Evolutionary conservation across 2,329 filamentous ascomycete genomes (phyloP), one percentile per base, ranked within the genome.

Genomic region (Apiospora saccharicola): DNA sequence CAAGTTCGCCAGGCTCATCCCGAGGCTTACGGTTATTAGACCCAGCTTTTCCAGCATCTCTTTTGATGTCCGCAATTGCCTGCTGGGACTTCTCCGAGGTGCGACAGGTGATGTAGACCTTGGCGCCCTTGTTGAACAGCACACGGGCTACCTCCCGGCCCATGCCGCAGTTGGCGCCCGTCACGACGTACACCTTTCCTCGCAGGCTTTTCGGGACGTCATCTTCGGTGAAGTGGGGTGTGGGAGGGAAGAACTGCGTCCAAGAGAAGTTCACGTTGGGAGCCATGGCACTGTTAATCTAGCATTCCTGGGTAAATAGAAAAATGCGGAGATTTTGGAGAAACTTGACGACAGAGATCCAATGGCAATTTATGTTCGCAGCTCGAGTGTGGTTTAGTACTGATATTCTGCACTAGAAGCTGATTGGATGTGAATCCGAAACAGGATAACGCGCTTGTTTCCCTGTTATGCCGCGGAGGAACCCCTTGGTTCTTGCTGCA

Each of bases 21-120:
- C 10, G 37, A 10, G 78, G 2, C 80, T 81, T 41, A 10, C 37
- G n/a, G n/a, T n/a, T 41, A 7, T 41, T 1, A 41, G 6, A 72
- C 69, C 6, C 75, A 76, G 0, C 37, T 8, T 41, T 41, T 2
- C 10, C 8, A 10, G 10, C 8, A 10, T 41, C 75, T 69, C 1
- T 75, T 53, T 14, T 71, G 74, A 87, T 84, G 8, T 78, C 75
- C 4, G 76, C 73, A 70, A 87, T 86, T 2, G 84, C 83, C 12
- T 71, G 74, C n/a, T 75, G 73, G 1, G 81, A 81, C 74, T 85
- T 86, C 13, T 79, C 76, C 69, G 81, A 76, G 1, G 82, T 82
- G 24, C 85, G 83, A 1, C 81, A 83, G n/a, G 82, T 80, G n/a
- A 86, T 75, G 74, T 85, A 86, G 49, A 86, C 82, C 70, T 81